Evolutionary conservation across 257 asterid species (phyloP).

Genomic region (Schizonepeta tenuifolia): DNA sequence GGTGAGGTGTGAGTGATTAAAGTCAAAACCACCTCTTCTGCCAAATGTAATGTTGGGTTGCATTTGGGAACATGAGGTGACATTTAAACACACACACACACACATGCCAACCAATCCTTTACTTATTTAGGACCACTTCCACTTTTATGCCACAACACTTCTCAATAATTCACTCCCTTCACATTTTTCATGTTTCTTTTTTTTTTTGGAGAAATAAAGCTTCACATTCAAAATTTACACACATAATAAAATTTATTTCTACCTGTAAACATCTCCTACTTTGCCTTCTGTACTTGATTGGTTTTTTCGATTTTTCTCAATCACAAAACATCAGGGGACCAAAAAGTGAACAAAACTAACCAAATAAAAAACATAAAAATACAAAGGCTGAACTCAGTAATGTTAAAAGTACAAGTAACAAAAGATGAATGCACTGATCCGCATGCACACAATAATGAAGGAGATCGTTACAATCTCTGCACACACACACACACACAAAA

Average conservation of each 20-base stretch:
- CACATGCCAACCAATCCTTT: constrained; percentile 27
- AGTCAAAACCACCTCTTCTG: constrained; percentile 34
- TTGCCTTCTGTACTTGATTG: not conserved
- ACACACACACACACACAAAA: too few species aligned
- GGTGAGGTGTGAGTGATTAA: constrained; percentile 21
- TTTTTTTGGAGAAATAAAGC: not conserved
- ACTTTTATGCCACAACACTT: constrained; percentile 12
- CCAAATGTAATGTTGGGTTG: constrained; percentile 44
- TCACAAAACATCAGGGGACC: not conserved
- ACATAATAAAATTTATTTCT: not conserved
- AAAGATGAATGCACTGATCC: not conserved
- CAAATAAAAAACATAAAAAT: not conserved
- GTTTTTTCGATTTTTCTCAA: not conserved
- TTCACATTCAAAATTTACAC: not conserved
- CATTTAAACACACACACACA: constrained; percentile 28
- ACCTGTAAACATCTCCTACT: not conserved
- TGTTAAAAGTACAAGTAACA: not conserved
- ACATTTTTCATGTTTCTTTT: not conserved
- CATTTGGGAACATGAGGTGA: constrained; percentile 41
- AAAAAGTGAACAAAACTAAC: not conserved
- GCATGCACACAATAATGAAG: not conserved
- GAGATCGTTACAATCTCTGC: not conserved
- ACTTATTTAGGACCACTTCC: constrained; percentile 32
- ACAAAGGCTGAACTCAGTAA: not conserved
- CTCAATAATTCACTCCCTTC: constrained; percentile 27